phyloP scores from a whole-genome alignment of 1,284 basidiomycete genomes.

The Leucoagaricus sp. region DNA sequence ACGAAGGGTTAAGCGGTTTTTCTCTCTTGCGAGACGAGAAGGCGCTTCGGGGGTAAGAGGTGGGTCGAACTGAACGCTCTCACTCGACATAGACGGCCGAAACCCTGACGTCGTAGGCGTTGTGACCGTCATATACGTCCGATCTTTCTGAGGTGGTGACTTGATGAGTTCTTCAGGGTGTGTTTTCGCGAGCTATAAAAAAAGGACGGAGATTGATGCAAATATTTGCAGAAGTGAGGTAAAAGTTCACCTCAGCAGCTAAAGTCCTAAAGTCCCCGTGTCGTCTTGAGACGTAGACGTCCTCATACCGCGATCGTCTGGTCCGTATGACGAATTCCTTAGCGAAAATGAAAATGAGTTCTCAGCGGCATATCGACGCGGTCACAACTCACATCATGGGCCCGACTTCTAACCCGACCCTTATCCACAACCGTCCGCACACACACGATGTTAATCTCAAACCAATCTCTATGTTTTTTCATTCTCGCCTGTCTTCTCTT shows the following conservation, averaged over 20 bases:
- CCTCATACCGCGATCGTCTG: constrained; percentile 66
- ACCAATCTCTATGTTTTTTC: constrained; percentile 51
- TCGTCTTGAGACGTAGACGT: constrained; percentile 88
- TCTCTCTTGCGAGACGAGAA: constrained; percentile 80
- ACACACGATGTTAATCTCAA: constrained; percentile 89
- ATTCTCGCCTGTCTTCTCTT: constrained; percentile 55
- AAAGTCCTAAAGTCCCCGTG: constrained; percentile 95
- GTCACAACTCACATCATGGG: constrained; percentile 68
- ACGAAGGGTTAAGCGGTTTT: constrained; percentile 93
- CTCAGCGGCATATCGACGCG: not conserved
- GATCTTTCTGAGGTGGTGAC: constrained; percentile 85
- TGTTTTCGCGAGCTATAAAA: constrained; percentile 72
- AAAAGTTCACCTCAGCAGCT: constrained; percentile 69
- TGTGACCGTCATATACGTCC: constrained; percentile 55
- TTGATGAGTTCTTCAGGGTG: constrained; percentile 82
- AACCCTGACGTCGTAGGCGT: constrained; percentile 29
- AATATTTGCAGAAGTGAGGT: not conserved
- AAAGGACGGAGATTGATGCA: constrained; percentile 16
- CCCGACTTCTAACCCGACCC: constrained; percentile 79
- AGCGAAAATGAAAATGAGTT: constrained; percentile 10
- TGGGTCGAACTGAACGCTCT: constrained; percentile 3
- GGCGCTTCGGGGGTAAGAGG: constrained; percentile 19
- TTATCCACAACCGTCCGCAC: constrained; percentile 82
- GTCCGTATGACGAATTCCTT: constrained; percentile 97
- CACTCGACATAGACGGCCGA: constrained; percentile 16